Evolutionary conservation across 768 basidiomycete genomes (phyloP).

Genomic region (Solioccasus polychromus): DNA sequence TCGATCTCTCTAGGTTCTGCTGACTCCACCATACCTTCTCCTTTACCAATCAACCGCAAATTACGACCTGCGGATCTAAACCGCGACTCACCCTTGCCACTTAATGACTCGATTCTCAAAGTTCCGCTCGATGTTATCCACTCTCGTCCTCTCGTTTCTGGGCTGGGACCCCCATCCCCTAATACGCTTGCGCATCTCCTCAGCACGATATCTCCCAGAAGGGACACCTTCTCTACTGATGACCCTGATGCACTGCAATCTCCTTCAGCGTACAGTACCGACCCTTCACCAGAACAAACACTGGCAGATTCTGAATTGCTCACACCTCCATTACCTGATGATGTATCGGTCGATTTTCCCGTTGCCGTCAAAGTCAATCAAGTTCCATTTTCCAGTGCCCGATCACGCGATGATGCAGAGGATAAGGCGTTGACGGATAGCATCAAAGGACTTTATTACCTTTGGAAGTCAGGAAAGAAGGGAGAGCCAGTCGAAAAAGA

Average conservation of each 20-base stretch:
- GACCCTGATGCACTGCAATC: slow-evolving; percentile 7
- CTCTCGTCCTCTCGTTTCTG: slow-evolving; percentile 8
- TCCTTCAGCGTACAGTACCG: slow-evolving; percentile 5
- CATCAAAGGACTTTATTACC: slow-evolving; percentile 53
- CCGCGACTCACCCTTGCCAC: slow-evolving; percentile 2
- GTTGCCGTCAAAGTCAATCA: slow-evolving; percentile 13
- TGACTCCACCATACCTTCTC: slow-evolving; percentile 65
- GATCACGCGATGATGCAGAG: slow-evolving; percentile 12
- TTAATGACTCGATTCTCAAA: slow-evolving; percentile 6
- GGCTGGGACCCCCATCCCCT: slow-evolving; percentile 26
- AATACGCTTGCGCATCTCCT: slow-evolving; percentile 26
- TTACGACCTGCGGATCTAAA: slow-evolving; percentile 13
- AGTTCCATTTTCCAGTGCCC: slow-evolving; percentile 4
- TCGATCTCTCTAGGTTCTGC: slow-evolving; percentile 50
- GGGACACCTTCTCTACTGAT: slow-evolving; percentile 12
- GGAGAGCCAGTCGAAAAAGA: slow-evolving; percentile 20
- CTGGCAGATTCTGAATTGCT: slow-evolving; percentile 21
- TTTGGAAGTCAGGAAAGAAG: slow-evolving; percentile 50
- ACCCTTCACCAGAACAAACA: slow-evolving; percentile 15
- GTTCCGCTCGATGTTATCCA: slow-evolving; percentile 19
- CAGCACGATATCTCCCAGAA: slow-evolving; percentile 22
- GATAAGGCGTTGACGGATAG: slow-evolving; percentile 48
- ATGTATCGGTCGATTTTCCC: slow-evolving; percentile 15
- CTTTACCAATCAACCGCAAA: slow-evolving; percentile 33
- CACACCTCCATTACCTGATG: slow-evolving; percentile 20